A percentile compares a stretch with the other conserved stretches of the same genome.
phyloP scores from a whole-genome alignment of 2,329 filamentous ascomycete genomes.

The Phaeosphaeria sp. region DNA sequence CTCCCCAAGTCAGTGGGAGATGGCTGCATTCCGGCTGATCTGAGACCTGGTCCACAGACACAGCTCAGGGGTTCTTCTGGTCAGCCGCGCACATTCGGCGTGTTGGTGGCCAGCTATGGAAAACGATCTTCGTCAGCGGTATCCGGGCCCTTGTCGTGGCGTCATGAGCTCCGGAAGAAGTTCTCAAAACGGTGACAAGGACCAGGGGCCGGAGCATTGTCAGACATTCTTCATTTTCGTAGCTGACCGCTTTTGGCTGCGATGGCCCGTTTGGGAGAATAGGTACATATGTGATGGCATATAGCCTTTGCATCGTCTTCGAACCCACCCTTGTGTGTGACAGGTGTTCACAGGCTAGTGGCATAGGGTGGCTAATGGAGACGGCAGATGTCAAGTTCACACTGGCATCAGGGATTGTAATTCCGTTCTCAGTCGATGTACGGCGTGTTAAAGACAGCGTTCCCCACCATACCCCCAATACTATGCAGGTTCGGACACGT shows the following conservation, averaged over 20 bases:
- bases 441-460: background rate
- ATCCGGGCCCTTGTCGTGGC: slow-evolving; percentile 37
- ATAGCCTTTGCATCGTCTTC: background rate
- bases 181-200: slow-evolving; percentile 39
- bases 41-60: slow-evolving; percentile 37
- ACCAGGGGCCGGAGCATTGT: slow-evolving; percentile 24
- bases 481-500: background rate
- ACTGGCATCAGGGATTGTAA: background rate
- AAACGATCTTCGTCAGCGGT: slow-evolving; percentile 46
- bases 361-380: background rate
- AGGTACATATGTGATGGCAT: background rate
- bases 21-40: slow-evolving; percentile 43
- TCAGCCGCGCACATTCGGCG: slow-evolving; percentile 37
- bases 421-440: background rate
- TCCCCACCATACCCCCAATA: background rate
- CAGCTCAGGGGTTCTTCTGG: slow-evolving; percentile 28
- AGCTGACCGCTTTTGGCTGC: slow-evolving; percentile 15
- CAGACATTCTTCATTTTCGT: slow-evolving; percentile 18
- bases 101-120: slow-evolving; percentile 31
- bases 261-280: slow-evolving; percentile 12
- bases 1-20: slow-evolving; percentile 16
- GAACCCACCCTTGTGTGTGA: background rate
- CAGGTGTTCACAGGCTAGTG: background rate
- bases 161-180: slow-evolving; percentile 36
- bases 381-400: background rate